A percentile compares a stretch with the other conserved stretches of the same genome.
phyloP scores from a whole-genome alignment of 768 basidiomycete genomes.

The Mycena kentingensis region DNA sequence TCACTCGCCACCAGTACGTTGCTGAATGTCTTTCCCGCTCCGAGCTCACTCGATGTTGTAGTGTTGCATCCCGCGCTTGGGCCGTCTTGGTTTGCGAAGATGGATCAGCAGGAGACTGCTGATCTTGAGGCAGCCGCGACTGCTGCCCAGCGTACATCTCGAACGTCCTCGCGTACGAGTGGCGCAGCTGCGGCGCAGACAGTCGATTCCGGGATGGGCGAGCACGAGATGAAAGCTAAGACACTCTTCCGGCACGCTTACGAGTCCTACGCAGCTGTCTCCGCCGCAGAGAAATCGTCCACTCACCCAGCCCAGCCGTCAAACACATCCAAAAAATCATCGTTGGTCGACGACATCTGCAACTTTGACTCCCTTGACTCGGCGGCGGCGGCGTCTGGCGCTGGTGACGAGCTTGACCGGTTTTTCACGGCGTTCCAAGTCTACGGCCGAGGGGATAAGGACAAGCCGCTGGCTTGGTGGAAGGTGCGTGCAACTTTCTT shows the following conservation, averaged over 20 bases:
- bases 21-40: too few species aligned
- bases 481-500: not conserved
- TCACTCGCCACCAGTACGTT: not conserved
- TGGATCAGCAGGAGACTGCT: too few species aligned
- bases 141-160: too few species aligned
- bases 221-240: conserved; percentile 2
- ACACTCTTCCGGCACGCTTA: not conserved
- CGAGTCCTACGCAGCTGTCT: not conserved
- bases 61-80: not conserved
- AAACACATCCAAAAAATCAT: not conserved
- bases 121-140: too few species aligned
- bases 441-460: not conserved
- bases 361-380: not conserved
- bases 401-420: not conserved
- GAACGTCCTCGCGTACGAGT: too few species aligned
- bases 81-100: not conserved
- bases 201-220: not conserved
- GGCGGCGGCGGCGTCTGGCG: not conserved
- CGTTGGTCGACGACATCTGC: not conserved
- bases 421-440: not conserved
- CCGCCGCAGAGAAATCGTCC: not conserved
- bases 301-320: not conserved
- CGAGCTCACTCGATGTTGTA: not conserved
- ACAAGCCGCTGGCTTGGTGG: conserved; percentile 4
- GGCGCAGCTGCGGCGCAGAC: too few species aligned